A percentile compares a stretch with the other conserved stretches of the same genome.
Conservation (phyloP, 208 protist genomes). For the Tritrichomonas musculus region DNA sequence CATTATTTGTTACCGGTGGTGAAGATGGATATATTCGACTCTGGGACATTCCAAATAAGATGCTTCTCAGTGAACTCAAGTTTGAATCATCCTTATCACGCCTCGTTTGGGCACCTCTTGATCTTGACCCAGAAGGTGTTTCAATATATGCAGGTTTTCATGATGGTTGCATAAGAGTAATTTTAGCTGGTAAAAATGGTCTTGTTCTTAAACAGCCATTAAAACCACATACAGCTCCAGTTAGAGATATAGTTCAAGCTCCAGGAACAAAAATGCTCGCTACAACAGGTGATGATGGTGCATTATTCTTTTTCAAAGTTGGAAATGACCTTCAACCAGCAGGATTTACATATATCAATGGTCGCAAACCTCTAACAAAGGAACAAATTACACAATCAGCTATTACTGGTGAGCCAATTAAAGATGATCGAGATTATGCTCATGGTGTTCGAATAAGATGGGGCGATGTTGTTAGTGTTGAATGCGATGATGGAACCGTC, state of each 20-base stretch:
- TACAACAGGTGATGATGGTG: constrained; percentile 65
- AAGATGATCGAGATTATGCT: background rate
- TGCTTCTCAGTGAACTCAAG: constrained; percentile 36
- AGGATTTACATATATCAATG: constrained; percentile 64
- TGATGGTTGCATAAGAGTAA: constrained; percentile 69
- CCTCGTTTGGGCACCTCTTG: constrained; percentile 49
- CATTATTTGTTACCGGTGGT: constrained; percentile 69
- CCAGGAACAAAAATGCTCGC: constrained; percentile 61
- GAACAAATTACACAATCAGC: constrained; percentile 27
- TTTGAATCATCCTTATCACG: background rate
- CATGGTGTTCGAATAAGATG: background rate
- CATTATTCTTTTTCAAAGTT: constrained; percentile 76
- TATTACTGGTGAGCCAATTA: background rate
- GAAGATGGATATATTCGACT: constrained; percentile 74
- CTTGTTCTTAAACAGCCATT: constrained; percentile 49
- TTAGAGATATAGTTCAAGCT: constrained; percentile 65
- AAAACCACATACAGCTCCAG: constrained; percentile 62
- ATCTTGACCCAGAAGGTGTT: constrained; percentile 37
- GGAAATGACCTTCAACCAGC: constrained; percentile 53
- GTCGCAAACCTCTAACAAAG: constrained; percentile 39
- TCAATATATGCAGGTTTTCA: constrained; percentile 55
- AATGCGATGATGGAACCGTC: background rate
- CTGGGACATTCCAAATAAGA: constrained; percentile 69
- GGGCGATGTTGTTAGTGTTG: background rate
- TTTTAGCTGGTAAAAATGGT: constrained; percentile 45